phyloP scores from a whole-genome alignment of 176 grass and related monocot species.

The Juncus effusus region DNA sequence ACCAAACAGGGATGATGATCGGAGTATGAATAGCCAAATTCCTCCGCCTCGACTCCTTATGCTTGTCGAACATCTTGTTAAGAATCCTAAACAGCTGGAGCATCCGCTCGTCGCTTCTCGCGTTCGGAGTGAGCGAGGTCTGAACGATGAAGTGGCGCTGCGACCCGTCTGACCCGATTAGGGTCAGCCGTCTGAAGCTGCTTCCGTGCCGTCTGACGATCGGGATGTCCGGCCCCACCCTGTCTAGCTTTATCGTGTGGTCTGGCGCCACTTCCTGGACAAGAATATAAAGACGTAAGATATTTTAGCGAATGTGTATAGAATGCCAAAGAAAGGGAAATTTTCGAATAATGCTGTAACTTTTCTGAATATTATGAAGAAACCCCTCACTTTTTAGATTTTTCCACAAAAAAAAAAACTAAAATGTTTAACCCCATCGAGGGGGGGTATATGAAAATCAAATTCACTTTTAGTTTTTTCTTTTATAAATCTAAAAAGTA shows the following conservation, averaged over 20 bases:
- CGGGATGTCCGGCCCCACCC: conserved; percentile 91
- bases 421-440: no score
- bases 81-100: conserved; percentile 92
- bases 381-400: no score
- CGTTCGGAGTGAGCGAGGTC: conserved; percentile 95
- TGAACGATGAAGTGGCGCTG: conserved; percentile 99
- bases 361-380: background rate
- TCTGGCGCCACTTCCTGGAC: conserved; percentile 93
- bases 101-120: conserved; percentile 98
- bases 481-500: no score
- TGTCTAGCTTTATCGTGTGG: conserved; percentile 94
- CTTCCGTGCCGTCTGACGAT: conserved; percentile 98
- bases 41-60: conserved; percentile 91
- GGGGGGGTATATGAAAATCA: no score
- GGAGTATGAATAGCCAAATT: conserved; percentile 91
- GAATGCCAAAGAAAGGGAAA: no score
- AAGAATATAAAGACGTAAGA: conserved; percentile 3
- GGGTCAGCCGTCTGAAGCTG: conserved; percentile 86
- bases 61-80: conserved; percentile 99
- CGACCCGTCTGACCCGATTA: conserved; percentile 98
- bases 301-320: background rate
- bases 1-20: conserved; percentile 99
- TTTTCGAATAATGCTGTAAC: conserved; percentile 1
- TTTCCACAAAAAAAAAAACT: conserved; percentile 14
- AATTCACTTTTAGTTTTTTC: no score